Evolutionary conservation across 164 flowering plant genomes (phyloP), one percentile per base, ranked within the genome.

Genomic region (Aristolochia contorta): DNA sequence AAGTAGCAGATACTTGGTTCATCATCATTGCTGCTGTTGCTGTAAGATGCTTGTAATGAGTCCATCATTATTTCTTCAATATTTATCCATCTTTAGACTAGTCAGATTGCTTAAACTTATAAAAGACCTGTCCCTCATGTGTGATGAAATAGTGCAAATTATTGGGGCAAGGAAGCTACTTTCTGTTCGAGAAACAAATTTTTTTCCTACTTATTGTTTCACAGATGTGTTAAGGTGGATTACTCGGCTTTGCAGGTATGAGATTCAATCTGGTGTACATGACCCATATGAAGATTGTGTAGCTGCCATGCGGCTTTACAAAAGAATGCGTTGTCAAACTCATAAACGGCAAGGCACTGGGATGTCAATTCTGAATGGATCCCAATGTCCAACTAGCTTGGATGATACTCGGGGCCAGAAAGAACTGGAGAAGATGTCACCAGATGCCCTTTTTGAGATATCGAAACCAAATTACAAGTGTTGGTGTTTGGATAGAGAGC

Each of bases 201-300:
- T n/a, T n/a, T n/a, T n/a, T n/a, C n/a, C n/a, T n/a, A n/a, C n/a
- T n/a, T n/a, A n/a, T n/a, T n/a, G n/a, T n/a, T n/a, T n/a, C n/a
- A n/a, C n/a, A n/a, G n/a, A n/a, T 25, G 10, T 55, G 18, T 25
- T 27, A 55, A 15, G 58, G 30, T 23, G 55, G 15, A 3, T 37
- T 37, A 21, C 65, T 56, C 65, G 24, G 22, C 19, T 67, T 60
- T 54, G 45, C 80, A 85, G 90, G 65, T 89, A 83, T 37, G 80
- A 82, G 45, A 86, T 89, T 64, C 92, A 84, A 70, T 48, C 74
- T 3, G 89, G 84, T 15, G 27, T 58, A 7, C 91, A 86, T 63
- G 80, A 84, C 59, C 87, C 89, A 5, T 86, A 75, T 56, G 84
- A 81, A 59, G 89, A 86, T 65, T 74, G 77, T 69, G 81, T 37